Evolutionary conservation across 2,329 filamentous ascomycete species (phyloP), one percentile per base, ranked within the genome.

Genomic region (Zasmidium citrigriseum): DNA sequence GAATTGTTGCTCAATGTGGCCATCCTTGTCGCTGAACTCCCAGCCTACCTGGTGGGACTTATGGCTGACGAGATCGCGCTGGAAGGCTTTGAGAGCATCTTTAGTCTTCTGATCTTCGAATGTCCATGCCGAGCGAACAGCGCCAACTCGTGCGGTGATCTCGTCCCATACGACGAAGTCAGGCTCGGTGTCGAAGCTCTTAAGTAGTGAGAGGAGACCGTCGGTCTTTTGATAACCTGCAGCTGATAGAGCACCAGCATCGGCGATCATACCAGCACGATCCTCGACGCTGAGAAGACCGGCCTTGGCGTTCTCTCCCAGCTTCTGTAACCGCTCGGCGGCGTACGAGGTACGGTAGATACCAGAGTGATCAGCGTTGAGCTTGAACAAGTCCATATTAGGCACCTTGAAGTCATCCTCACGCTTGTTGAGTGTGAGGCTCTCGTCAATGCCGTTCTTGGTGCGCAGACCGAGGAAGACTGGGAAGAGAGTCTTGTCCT

Each of bases 151-250:
- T 47, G 89, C 84, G 51, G 92, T 84, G 59, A 98, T 90, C 75
- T 97, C 93, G 66, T 91, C 92, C 93, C 93, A 98, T 2, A 98
- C 93, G 41, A 97, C 90, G 65, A 92, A 97, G 69, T 96, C 90
- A 0, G 86, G 81, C 78, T 98, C 93, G 61, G 77, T 80, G 70
- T 88, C 85, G 72, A 98, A 95, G 51, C 89, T 88, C 73, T 96
- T 90, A 55, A 98, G 82, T 14, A 98, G 82, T 54, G 89, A 92
- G 46, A 98, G 78, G 53, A 96, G 83, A 12, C 91, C 92, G 16
- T 93, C 96, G 0, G 93, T 96, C 81, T 91, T 96, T 75, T 96
- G 91, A 75, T 96, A 96, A 27, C 93, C 93, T 49, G 93, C 95
- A 34, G 90, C 85, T 54, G 93, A 91, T 66, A 98, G 82, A 25